phyloP scores from a whole-genome alignment of 768 basidiomycete species.

The Suillus cothurnatus region DNA sequence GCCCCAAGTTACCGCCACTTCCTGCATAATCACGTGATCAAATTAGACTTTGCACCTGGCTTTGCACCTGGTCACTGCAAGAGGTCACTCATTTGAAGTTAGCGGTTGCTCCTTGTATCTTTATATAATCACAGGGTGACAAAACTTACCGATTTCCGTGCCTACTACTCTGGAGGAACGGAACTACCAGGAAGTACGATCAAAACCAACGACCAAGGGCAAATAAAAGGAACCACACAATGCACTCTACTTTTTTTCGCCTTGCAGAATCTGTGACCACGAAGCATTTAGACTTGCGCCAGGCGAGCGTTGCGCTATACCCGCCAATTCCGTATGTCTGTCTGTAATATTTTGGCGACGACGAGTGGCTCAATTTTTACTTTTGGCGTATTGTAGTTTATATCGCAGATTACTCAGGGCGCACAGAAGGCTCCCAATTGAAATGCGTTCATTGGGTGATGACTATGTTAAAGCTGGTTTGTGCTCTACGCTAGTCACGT shows the following conservation, averaged over 20 bases:
- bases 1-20: no score
- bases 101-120: not conserved
- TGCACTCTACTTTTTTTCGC: conserved; percentile 15
- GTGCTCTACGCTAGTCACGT: not conserved
- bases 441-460: conserved; percentile 86
- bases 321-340: conserved; percentile 79
- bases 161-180: not conserved
- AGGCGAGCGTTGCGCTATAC: conserved; percentile 68
- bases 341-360: not conserved
- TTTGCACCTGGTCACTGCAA: not conserved
- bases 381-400: conserved; percentile 47
- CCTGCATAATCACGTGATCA: no score
- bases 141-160: not conserved
- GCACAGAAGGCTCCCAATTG: conserved; percentile 69
- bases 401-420: conserved; percentile 81
- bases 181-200: not conserved
- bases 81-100: not conserved
- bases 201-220: not conserved
- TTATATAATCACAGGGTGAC: not conserved
- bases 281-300: conserved; percentile 58
- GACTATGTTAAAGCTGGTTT: conserved; percentile 81
- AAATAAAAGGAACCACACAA: not conserved
- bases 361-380: conserved; percentile 1
- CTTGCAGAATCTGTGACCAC: conserved; percentile 47
- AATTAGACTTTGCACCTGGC: no score